Percentiles rank a stretch among this genome's conserved stretches.
These are phyloP conservation scores for Phytophthora colocasiae DNA, from an alignment of 352 stramenopile genomes.

Conservation along the genomic window DNA sequence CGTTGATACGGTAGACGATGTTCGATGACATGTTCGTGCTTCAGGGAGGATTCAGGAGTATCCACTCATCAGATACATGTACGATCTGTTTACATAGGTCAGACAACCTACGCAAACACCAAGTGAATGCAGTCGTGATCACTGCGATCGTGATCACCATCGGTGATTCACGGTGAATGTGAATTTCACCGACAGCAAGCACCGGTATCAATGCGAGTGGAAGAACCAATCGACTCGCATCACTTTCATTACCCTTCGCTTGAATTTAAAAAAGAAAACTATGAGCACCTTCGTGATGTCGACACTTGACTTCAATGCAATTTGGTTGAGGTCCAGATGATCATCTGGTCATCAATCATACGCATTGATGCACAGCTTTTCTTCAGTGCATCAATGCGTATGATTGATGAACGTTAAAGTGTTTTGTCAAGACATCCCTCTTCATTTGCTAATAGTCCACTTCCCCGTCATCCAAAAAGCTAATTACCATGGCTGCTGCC, in stretches of 20 bases:
- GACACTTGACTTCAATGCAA: neutral
- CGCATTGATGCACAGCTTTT: too few species aligned
- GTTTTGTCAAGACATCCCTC: neutral
- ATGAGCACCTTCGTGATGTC: too few species aligned
- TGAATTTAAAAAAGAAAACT: too few species aligned
- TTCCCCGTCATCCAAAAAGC: neutral
- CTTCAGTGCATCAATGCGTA: neutral
- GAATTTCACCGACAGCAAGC: too few species aligned
- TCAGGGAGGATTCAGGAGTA: conserved; percentile 8
- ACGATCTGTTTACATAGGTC: conserved; percentile 12
- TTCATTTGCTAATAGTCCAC: conserved; percentile 1
- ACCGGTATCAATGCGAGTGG: too few species aligned
- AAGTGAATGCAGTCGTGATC: conserved; percentile 4
- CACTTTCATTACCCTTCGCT: too few species aligned
- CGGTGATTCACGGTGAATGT: neutral
- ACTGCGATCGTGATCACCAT: neutral
- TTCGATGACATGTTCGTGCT: conserved; percentile 15
- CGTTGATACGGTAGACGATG: conserved; percentile 30
- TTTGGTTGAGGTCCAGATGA: neutral
- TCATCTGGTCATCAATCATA: too few species aligned
- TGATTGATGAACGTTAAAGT: conserved; percentile 6
- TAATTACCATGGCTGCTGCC: conserved; percentile 15
- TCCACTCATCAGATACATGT: conserved; percentile 2
- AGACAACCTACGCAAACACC: conserved; percentile 21
- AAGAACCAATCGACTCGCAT: too few species aligned